Base-by-base conservation (phyloP, 2,329 filamentous ascomycete genomes). In the Clarireedia sp. region DNA sequence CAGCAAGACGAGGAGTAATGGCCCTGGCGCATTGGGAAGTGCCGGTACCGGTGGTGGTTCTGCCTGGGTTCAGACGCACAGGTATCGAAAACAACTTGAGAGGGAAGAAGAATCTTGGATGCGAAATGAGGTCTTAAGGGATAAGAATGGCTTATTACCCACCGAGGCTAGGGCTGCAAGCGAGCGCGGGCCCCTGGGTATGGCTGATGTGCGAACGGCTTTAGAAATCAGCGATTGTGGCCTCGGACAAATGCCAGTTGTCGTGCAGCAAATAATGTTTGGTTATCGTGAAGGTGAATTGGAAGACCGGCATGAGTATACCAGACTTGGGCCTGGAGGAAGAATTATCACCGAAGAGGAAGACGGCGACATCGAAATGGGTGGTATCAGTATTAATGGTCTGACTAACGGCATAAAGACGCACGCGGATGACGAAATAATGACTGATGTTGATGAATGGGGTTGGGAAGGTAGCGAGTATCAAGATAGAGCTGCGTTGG, bases 161-260 rank as follows among this genome's bases (percentile, higher is more conserved):
- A 74, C 90, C 37, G 90, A 96, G 70, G 82, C 87, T 3, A 90
- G 87, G 67, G 85, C 86, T 52, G 85, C 87, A 16, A 81, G 81
- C 54, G 82, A 86, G 63, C 78, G 90, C 40, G 80, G 83, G 5
- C 82, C 88, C 0, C 72, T 96, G 1, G 84, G 84, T 14, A 86
- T 92, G 73, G 82, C 85, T 17, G 92, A 96, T 68, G 71, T 96
- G 48, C 80, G 87, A 38, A 74, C 96, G 3, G 83, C 89, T 0
- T 70, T 95, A 16, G 82, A 87, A 57, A 78, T 96, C 60, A 84
- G 86, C 12, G 88, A 94, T 53, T 82, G 80, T 24, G 85, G 88
- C 57, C 77, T 95, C 60, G 83, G 84, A 9, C 83, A 89, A 58
- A 91, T 94, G 72, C 89, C 89, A 0, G 77, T 89, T 23, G 75